Conservation (phyloP, 2,329 filamentous ascomycete species). For the Dendryphion nanum region DNA sequence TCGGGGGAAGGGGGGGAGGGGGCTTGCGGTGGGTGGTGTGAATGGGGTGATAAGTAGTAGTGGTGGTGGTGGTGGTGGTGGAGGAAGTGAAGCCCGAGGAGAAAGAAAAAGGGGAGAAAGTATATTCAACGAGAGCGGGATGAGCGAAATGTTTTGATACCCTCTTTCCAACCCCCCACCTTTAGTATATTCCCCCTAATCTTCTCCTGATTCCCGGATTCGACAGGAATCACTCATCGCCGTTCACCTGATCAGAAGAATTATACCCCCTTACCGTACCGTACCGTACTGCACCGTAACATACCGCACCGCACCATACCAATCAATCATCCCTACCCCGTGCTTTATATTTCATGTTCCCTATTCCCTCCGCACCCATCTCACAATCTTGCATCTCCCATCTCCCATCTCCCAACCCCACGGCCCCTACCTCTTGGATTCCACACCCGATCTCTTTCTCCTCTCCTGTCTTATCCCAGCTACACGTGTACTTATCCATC, state of each 20-base stretch:
- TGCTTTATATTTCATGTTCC: neutral
- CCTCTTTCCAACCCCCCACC: neutral
- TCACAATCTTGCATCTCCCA: neutral
- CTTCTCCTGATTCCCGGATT: neutral
- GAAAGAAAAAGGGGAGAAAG: constrained; percentile 13
- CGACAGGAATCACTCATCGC: neutral
- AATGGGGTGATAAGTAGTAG: neutral
- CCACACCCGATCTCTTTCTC: too few species aligned
- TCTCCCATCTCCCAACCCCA: neutral
- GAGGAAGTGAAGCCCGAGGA: too few species aligned
- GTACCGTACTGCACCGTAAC: neutral
- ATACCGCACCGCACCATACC: neutral
- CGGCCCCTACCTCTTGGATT: too few species aligned
- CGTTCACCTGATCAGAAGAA: neutral
- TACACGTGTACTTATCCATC: too few species aligned
- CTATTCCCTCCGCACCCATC: neutral
- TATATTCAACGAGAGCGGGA: constrained; percentile 31
- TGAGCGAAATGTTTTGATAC: constrained; percentile 36
- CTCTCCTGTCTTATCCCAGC: too few species aligned
- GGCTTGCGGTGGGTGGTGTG: neutral
- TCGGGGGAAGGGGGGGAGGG: constrained; percentile 29
- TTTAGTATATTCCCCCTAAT: neutral
- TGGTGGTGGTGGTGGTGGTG: too few species aligned
- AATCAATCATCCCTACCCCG: neutral
- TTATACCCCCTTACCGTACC: neutral